Evolutionary conservation across 1,284 basidiomycete species (phyloP), one percentile per base, ranked within the genome.

Genomic region (Cryptococcus hybrid): DNA sequence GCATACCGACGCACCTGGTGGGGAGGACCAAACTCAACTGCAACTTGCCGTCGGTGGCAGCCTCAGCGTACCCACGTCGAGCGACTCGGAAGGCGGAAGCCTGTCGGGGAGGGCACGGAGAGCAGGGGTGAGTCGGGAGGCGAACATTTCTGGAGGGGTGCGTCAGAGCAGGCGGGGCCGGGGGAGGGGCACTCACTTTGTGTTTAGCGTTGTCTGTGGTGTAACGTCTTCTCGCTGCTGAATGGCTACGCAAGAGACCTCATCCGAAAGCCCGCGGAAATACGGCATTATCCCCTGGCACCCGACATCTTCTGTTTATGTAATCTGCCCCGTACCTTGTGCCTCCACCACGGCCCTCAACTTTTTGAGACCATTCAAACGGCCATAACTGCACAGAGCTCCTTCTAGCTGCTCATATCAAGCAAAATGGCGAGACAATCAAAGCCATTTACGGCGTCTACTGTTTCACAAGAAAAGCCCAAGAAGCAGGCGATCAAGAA

Each of bases 1-100:
- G 15, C 4, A 8, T 2, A 7, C 7, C 5, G 9, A 84, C 87
- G 63, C 61, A 94, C 93, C 83, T 95, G 87, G 81, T 96, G 92
- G 59, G 93, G 59, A 96, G 86, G 62, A 89, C 89, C 67, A 97
- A 83, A 36, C 91, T 92, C 63, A 96, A 86, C 81, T 92, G 90
- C 62, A 96, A 85, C 82, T 92, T 95, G 63, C 75, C 65, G 54
- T 66, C 65, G 78, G 90, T 89, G 55, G 77, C 73, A 50, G 74
- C 71, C 60, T 93, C 92, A 56, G 93, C 93, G 79, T 96, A 96
- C 52, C 90, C 88, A 76, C 92, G 85, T 66, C 86, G 82, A 61
- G 86, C 79, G 45, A 82, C 74, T 50, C 66, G 58, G 35, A 67
- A 60, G 47, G 75, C 65, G 48, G 61, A 63, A 59, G 65, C 62